Base-by-base conservation (phyloP, 352 stramenopile genomes). In the Globisporangium cederbergense region DNA sequence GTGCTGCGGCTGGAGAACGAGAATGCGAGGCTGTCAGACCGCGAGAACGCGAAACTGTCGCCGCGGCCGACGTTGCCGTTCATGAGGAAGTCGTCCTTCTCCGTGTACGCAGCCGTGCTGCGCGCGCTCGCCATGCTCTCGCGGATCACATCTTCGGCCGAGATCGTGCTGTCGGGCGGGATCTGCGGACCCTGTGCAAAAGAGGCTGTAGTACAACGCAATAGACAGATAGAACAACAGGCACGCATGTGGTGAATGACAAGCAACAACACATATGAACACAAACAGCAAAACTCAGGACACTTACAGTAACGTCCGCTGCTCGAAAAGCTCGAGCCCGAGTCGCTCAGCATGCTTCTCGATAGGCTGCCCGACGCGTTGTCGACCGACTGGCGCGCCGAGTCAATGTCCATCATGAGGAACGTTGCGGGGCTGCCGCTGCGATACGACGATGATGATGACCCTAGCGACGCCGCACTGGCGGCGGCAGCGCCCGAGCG, bases 131-230 rank as follows among this genome's bases (percentile, higher is more conserved):
- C 87, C 68, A 93, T 80, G 64, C 83, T 93, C 55, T 94, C 87
- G 45, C 87, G 79, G 62, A 96, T 93, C 58, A 96, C 85, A 67
- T 96, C 87, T 66, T 96, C 85, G 3, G 87, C 85, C 13, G 83
- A 92, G 63, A 96, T 92, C 20, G 76, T 96, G 30, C 81, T 90
- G 64, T 94, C 85, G 2, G 82, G 79, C 6, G 87, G 87, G 40
- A 96, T 70, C 53, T 82, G 83, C 11, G 81, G 81, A 61, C 82
- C 89, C 16, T 82, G 67, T 60, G 87, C 78, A 59, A 89, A 74
- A 8, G 76, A 75, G 4, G 81, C 81, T 88, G 25, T 10, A 4
- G 25, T 14, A 52, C 47, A 18, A 25, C 45, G n/a, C 10, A 13
- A 20, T 38, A 46, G 13, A 11, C 46, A 34, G 16, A 42, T 52